A percentile compares a stretch with the other conserved stretches of the same genome.
Evolutionary conservation across 2,329 filamentous ascomycete species (phyloP).

Genomic region (Xylariaceae sp.): DNA sequence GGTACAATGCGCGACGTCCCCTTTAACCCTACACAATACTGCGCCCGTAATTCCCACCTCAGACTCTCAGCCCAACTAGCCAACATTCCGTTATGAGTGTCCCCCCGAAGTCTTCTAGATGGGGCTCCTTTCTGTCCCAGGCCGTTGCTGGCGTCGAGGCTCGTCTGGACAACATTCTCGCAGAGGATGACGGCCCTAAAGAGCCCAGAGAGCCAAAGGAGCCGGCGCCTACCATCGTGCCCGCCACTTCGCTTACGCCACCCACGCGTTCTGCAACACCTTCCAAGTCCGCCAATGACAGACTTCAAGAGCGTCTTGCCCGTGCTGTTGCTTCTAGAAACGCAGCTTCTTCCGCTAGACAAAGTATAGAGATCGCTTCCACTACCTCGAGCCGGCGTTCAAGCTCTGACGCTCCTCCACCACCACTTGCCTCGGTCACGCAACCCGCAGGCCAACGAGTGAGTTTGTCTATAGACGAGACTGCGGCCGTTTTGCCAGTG

Average conservation of each 20-base stretch:
- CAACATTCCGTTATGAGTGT: conserved; percentile 49
- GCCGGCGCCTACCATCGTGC: conserved; percentile 36
- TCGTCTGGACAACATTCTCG: conserved; percentile 86
- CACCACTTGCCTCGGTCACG: conserved; percentile 2
- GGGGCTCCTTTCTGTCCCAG: conserved; percentile 83
- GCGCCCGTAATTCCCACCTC: conserved; percentile 10
- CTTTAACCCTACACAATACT: not conserved
- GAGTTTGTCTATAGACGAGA: conserved; percentile 32
- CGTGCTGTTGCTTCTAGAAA: conserved; percentile 81
- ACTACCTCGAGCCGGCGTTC: conserved; percentile 48
- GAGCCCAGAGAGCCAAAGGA: conserved; percentile 46
- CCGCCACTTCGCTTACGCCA: conserved; percentile 31
- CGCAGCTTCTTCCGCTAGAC: conserved; percentile 53
- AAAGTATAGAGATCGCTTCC: conserved; percentile 42
- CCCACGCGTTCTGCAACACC: conserved; percentile 44
- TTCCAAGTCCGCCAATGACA: conserved; percentile 75
- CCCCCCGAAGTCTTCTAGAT: conserved; percentile 65
- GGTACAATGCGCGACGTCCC: conserved; percentile 22
- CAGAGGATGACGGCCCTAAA: conserved; percentile 69
- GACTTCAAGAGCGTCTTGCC: conserved; percentile 86
- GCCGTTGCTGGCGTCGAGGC: conserved; percentile 95
- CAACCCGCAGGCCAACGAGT: conserved; percentile 25
- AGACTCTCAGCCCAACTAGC: conserved; percentile 9
- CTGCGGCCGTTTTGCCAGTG: conserved; percentile 17
- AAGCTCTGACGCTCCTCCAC: conserved; percentile 46